A percentile compares a stretch with the other conserved stretches of the same genome.
Evolutionary conservation across 257 asterid genomes (phyloP).

Genomic region (Solanum pimpinellifolium): DNA sequence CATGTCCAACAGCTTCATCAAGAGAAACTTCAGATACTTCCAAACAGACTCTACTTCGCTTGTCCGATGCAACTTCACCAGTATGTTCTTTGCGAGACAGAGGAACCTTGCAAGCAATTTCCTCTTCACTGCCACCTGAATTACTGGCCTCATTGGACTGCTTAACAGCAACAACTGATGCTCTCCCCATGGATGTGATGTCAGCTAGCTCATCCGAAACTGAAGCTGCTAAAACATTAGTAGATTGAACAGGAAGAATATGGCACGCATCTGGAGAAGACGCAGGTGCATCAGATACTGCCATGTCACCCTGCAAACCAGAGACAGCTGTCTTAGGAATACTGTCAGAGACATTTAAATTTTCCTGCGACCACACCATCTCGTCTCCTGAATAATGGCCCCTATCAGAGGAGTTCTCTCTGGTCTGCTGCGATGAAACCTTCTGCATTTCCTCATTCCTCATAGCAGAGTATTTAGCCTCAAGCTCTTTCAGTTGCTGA

Average conservation of each 20-base stretch:
- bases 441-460: conserved; percentile 23
- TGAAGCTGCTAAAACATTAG: conserved; percentile 5
- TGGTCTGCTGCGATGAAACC: conserved; percentile 15
- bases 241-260: conserved; percentile 6
- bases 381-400: background rate
- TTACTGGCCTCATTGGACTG: conserved; percentile 11
- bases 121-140: conserved; percentile 5
- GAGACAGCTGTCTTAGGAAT: conserved; percentile 1
- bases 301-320: background rate
- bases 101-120: background rate
- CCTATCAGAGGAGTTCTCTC: background rate
- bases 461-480: conserved; percentile 30
- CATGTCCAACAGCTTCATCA: conserved; percentile 2
- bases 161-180: background rate
- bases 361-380: background rate
- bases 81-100: conserved; percentile 14
- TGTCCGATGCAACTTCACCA: conserved; percentile 12
- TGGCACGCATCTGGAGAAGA: background rate
- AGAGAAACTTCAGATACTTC: conserved; percentile 9
- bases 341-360: background rate
- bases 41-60: conserved; percentile 2
- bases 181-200: background rate
- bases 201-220: conserved; percentile 6
- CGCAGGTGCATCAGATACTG: background rate
- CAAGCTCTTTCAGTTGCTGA: conserved; percentile 23